phyloP scores from a whole-genome alignment of 2,329 filamentous ascomycete genomes.

The Raffaelea albimanens region DNA sequence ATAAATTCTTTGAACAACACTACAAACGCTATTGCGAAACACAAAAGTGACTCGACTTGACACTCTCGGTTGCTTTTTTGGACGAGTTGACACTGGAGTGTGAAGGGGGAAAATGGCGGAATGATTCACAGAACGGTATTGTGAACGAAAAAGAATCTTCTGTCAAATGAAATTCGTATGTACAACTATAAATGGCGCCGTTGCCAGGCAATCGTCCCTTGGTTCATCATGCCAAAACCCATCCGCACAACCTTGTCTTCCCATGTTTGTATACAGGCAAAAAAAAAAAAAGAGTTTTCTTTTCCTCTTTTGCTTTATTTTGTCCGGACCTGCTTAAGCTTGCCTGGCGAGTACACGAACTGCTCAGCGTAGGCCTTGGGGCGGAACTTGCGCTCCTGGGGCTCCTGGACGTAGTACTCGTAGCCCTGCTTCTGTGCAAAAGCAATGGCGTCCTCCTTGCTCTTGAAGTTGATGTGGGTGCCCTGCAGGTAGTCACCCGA shows the following conservation, averaged over 20 bases:
- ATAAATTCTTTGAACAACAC: too few relatives aligned
- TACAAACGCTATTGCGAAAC: too few relatives aligned
- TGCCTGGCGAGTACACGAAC: conserved; percentile 75
- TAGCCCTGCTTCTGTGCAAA: conserved; percentile 99
- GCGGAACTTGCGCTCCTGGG: conserved; percentile 73
- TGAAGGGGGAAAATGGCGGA: too few relatives aligned
- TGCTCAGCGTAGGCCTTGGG: conserved; percentile 97
- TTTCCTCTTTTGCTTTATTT: conserved; percentile 44
- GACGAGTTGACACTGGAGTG: too few relatives aligned
- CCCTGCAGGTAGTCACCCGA: conserved; percentile 93
- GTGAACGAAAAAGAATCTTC: not conserved
- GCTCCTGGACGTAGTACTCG: conserved; percentile 97
- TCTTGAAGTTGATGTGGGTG: conserved; percentile 80
- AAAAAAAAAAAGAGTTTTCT: conserved; percentile 4
- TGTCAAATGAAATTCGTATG: not conserved
- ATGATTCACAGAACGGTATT: too few relatives aligned
- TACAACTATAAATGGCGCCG: not conserved
- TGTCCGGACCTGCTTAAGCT: conserved; percentile 78
- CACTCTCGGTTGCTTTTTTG: too few relatives aligned
- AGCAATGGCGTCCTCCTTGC: conserved; percentile 85
- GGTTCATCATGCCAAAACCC: too few relatives aligned
- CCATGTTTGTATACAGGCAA: too few relatives aligned
- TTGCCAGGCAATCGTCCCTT: too few relatives aligned
- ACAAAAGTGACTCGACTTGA: too few relatives aligned
- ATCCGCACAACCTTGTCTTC: too few relatives aligned